These are phyloP conservation scores for Paramyrothecium roridum DNA, from an alignment of 2,329 filamentous ascomycete species.

Conservation along the genomic window DNA sequence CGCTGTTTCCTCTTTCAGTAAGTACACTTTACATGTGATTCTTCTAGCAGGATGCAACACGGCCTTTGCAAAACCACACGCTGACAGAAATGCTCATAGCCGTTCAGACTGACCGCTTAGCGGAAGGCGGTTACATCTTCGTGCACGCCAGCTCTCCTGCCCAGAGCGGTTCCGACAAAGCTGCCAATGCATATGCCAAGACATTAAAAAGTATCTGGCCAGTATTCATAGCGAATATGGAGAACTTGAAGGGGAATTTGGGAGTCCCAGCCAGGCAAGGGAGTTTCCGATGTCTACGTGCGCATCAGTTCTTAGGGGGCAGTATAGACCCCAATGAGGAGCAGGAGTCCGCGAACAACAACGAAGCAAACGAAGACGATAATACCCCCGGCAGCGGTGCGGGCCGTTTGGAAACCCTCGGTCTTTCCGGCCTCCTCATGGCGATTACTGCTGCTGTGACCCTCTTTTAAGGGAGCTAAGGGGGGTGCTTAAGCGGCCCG, in stretches of 20 bases:
- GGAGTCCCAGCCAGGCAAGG: background rate
- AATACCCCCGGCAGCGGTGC: background rate
- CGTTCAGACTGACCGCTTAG: background rate
- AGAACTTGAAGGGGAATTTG: background rate
- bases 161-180: background rate
- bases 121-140: background rate
- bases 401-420: background rate
- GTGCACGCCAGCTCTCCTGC: background rate
- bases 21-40: background rate
- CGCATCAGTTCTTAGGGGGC: background rate
- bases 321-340: background rate
- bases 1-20: background rate
- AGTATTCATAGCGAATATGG: background rate
- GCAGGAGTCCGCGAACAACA: background rate
- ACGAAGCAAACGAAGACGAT: background rate
- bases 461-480: background rate
- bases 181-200: background rate
- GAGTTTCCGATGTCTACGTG: background rate
- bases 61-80: background rate
- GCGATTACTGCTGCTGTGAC: background rate
- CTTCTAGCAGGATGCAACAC: background rate
- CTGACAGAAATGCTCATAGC: background rate
- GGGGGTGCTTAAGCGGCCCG: too few relatives aligned
- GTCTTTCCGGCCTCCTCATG: background rate
- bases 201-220: background rate